phyloP scores from a whole-genome alignment of 306 rosid species.

The Cajanus cajan region DNA sequence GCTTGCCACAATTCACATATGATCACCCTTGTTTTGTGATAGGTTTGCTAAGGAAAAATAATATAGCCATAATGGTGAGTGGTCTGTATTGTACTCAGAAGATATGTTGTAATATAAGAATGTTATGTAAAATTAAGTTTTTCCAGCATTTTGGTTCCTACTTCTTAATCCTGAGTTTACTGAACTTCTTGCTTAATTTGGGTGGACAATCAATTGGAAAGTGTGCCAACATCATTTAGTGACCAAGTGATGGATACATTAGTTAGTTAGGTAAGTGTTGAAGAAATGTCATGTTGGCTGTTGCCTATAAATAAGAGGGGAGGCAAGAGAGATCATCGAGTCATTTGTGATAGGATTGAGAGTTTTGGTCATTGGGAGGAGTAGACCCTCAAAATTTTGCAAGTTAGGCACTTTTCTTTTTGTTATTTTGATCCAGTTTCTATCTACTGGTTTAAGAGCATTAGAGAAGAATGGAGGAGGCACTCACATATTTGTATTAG shows the following conservation, averaged over 20 bases:
- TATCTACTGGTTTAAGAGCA: not conserved
- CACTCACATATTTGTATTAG: not conserved
- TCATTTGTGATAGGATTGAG: not conserved
- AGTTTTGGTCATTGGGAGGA: not conserved
- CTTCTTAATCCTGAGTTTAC: not conserved
- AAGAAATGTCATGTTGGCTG: not conserved
- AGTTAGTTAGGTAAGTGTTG: not conserved
- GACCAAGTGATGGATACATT: not conserved
- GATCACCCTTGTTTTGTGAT: not conserved
- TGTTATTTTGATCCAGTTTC: not conserved
- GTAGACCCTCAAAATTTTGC: not conserved
- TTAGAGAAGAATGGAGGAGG: not conserved
- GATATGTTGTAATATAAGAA: not conserved
- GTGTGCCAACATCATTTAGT: not conserved
- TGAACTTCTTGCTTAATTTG: not conserved
- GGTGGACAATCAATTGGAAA: conserved; percentile 5
- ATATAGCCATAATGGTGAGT: not conserved
- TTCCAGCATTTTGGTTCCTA: conserved; percentile 8
- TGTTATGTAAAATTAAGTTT: conserved; percentile 15
- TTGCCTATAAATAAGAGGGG: not conserved
- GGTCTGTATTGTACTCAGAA: not conserved
- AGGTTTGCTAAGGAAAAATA: not conserved
- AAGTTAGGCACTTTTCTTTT: not conserved
- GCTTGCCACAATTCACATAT: not conserved
- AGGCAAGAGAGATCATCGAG: not conserved